A percentile compares a stretch with the other conserved stretches of the same genome.
Conservation (phyloP, 345 rosid species). For the Syzygium oleosum region DNA sequence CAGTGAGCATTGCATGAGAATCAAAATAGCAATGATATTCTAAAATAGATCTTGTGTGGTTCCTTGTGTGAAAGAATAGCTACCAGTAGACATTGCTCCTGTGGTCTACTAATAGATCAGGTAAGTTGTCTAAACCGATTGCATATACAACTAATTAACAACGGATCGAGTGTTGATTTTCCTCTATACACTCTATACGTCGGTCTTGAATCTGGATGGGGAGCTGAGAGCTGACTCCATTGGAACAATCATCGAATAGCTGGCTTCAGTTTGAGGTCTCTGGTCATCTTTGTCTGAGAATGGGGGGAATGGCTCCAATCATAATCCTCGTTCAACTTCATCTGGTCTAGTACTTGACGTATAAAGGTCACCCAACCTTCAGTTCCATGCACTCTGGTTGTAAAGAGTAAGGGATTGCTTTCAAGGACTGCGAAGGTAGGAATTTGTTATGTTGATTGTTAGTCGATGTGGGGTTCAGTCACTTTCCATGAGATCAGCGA, state of each 20-base stretch:
- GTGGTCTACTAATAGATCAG: neutral
- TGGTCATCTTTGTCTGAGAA: neutral
- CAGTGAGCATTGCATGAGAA: neutral
- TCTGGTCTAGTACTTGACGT: neutral
- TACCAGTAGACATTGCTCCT: neutral
- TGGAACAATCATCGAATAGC: neutral
- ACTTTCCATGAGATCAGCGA: slow-evolving; percentile 42
- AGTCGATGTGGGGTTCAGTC: slow-evolving; percentile 1
- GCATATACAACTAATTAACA: neutral
- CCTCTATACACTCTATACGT: neutral
- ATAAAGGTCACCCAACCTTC: neutral
- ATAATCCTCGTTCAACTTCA: neutral
- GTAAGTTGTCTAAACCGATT: neutral
- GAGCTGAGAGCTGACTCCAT: neutral
- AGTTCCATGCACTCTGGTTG: neutral
- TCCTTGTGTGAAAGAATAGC: neutral
- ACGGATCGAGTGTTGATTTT: neutral
- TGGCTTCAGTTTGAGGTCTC: neutral
- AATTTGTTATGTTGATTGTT: neutral
- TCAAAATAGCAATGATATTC: neutral
- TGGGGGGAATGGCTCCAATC: neutral
- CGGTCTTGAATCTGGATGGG: neutral
- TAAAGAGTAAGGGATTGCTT: neutral
- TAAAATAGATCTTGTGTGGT: neutral
- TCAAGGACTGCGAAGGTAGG: neutral